Evolutionary conservation across 2,329 filamentous ascomycete genomes (phyloP).

Genomic region (Neoscytalidium dimidiatum): DNA sequence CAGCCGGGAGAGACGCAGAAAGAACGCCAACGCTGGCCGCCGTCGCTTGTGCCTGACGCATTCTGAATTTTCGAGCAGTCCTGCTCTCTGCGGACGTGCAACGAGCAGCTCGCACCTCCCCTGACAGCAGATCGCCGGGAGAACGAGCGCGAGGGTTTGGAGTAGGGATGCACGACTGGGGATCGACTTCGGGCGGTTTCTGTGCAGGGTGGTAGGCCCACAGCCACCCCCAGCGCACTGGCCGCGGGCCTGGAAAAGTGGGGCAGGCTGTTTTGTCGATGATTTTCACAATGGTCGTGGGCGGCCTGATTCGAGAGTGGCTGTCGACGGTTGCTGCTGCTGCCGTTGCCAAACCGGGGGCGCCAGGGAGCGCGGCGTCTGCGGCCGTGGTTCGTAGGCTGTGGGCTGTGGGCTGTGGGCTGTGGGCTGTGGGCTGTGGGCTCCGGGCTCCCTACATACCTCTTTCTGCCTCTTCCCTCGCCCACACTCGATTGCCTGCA

Average conservation of each 20-base stretch:
- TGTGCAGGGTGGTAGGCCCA: too few species aligned
- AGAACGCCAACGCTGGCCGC: too few species aligned
- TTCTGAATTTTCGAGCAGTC: too few species aligned
- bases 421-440: too few species aligned
- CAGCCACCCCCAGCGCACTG: not conserved
- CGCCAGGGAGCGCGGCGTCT: not conserved
- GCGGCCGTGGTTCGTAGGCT: too few species aligned
- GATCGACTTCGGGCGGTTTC: not conserved
- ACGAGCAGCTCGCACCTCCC: not conserved
- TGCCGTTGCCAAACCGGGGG: not conserved
- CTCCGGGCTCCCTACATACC: too few species aligned
- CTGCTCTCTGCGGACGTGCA: not conserved
- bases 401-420: too few species aligned
- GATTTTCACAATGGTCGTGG: not conserved
- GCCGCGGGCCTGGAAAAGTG: not conserved
- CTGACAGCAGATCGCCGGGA: not conserved
- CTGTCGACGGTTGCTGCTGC: not conserved
- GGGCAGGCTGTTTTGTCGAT: not conserved
- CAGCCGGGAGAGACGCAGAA: too few species aligned
- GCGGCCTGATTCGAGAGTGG: slow-evolving; percentile 5
- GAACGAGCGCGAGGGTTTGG: slow-evolving; percentile 1
- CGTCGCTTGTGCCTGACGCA: too few species aligned
- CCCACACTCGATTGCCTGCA: not conserved
- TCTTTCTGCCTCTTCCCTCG: too few species aligned
- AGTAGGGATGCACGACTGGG: not conserved